Evolutionary conservation across 75 land plant species (phyloP).

Genomic region (Pseudotsuga menziesii): DNA sequence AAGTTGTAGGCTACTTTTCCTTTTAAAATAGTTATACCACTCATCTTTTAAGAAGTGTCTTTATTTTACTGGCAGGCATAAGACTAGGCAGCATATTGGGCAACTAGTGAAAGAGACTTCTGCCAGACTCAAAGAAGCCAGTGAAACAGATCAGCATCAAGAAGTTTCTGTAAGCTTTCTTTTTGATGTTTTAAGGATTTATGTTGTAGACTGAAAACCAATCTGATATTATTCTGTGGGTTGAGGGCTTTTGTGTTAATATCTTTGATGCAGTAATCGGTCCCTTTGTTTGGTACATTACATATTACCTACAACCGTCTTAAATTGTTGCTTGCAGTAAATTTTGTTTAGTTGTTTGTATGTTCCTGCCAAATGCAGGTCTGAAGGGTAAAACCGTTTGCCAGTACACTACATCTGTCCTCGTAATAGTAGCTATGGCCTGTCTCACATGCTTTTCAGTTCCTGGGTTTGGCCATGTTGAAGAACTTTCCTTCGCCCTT

Average conservation of each 20-base stretch:
- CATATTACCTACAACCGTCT: not conserved
- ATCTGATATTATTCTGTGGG: not conserved
- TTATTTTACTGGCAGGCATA: constrained; percentile 34
- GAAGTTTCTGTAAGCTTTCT: constrained; percentile 29
- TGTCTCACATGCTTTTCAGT: not conserved
- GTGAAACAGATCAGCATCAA: constrained; percentile 36
- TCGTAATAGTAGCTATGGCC: not conserved
- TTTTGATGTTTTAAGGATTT: not conserved
- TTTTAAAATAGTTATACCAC: not conserved
- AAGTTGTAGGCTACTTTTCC: not conserved
- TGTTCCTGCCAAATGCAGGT: not conserved
- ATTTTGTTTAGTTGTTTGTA: not conserved
- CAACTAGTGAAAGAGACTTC: constrained; percentile 67
- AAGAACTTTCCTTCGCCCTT: not conserved
- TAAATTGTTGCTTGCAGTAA: not conserved
- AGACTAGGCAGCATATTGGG: constrained; percentile 45
- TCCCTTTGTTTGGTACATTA: not conserved
- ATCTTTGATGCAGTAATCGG: not conserved
- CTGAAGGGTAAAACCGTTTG: not conserved
- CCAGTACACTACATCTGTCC: not conserved
- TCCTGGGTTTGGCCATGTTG: not conserved
- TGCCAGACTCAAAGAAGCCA: constrained; percentile 55
- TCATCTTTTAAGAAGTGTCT: not conserved
- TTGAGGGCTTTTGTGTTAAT: not conserved
- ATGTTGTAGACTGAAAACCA: not conserved